Base-by-base conservation (phyloP, 2,329 filamentous ascomycete species). In the Tolypocladium inflatum region DNA sequence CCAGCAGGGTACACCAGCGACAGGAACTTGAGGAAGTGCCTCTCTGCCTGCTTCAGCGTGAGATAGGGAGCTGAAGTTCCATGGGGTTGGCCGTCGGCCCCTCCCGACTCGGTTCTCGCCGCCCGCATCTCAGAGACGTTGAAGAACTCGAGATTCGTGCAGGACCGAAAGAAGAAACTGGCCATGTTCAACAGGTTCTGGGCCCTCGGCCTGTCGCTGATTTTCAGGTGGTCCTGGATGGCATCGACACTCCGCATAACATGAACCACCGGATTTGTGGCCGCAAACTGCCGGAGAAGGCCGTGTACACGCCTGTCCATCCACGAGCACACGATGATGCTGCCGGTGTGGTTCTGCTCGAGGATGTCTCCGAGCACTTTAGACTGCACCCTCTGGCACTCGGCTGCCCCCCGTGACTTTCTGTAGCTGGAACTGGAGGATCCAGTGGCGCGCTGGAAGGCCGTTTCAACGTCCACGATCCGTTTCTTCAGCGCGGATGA, bases 141-240 rank as follows among this genome's bases (percentile, higher is more conserved):
- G 74, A 85, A 90, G 68, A 90, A 92, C 66, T 91, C 88, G 61
- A 88, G 81, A 63, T 89, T 91, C 13, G 86, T 86, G 66, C 85
- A 89, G 2, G 78, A 78, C 54, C 86, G 78, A 63, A 89, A 84
- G 19, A 88, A 79, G 2, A 78, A 74, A 26, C 76, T 78, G 62
- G 80, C 83, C 17, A 80, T 78, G 21, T 79, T 76, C 33, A 89
- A 71, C 8, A 90, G 75, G 52, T 81, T 81, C 50, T 78, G 74
- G 2, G 87, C 76, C 63, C 82, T 84, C 42, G 77, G 73, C 35
- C 79, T 72, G 55, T 85, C 78, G 63, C 76, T 76, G n/a, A 80
- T 74, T 48, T 75, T 78, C 45, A 90, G 75, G 63, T 89, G 84
- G 0, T 79, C 73, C 59, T 85, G 83, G 56, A 91, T 85, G 55